These are phyloP conservation scores for Dionaea muscipula DNA, from an alignment of 179 eudicot species.

Conservation along the genomic window DNA sequence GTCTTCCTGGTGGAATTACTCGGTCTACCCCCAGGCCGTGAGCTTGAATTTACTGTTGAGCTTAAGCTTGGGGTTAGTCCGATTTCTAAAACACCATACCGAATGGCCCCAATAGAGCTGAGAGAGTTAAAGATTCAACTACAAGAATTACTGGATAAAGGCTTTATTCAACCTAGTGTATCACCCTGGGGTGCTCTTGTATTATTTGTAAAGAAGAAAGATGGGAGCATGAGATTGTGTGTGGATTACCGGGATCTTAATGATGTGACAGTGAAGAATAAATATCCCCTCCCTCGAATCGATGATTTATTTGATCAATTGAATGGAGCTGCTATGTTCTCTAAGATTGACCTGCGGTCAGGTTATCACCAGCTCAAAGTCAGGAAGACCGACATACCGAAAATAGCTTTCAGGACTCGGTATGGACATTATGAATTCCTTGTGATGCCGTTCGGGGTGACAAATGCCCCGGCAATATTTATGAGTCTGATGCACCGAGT, in stretches of 20 bases:
- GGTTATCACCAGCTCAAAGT: background rate
- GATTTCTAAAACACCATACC: no score
- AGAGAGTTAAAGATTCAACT: no score
- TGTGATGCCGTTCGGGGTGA: background rate
- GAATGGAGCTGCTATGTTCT: background rate
- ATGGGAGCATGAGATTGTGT: background rate
- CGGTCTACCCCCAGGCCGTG: no score
- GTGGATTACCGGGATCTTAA: background rate
- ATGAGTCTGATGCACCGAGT: background rate
- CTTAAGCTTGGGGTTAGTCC: no score
- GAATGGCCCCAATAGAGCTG: no score
- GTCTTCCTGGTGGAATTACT: no score
- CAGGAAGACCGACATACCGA: background rate
- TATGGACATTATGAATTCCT: background rate
- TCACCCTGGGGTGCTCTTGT: no score
- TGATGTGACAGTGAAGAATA: background rate
- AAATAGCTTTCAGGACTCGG: background rate
- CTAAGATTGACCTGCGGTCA: background rate
- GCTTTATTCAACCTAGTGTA: no score
- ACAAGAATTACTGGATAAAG: no score
- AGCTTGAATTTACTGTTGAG: no score
- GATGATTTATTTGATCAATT: background rate
- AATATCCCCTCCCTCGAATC: background rate
- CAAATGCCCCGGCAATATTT: background rate
- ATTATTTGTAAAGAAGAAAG: background rate